phyloP scores from a whole-genome alignment of 345 rosid species.

The Gossypium mustelinum region DNA sequence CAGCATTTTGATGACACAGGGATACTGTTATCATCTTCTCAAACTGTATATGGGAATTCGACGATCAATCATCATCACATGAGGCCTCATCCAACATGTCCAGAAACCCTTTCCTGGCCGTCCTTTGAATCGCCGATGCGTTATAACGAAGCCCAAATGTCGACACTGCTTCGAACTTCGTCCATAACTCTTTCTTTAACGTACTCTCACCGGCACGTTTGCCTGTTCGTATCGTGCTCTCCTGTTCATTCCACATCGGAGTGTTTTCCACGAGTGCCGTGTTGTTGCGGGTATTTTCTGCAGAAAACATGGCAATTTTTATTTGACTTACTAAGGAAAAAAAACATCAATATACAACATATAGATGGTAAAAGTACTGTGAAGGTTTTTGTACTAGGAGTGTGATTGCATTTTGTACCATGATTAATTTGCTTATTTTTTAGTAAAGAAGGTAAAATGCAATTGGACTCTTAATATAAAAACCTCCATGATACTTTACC shows the following conservation, averaged over 20 bases:
- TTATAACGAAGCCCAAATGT: conserved; percentile 27
- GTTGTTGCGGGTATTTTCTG: conserved; percentile 13
- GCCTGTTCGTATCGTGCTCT: conserved; percentile 43
- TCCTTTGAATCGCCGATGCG: conserved; percentile 21
- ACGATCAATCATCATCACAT: conserved; percentile 28
- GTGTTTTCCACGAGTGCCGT: conserved; percentile 44
- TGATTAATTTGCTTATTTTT: too few species aligned
- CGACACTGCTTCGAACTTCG: conserved; percentile 85
- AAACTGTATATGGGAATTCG: too few species aligned
- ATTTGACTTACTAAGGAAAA: neutral
- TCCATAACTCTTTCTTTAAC: conserved; percentile 90
- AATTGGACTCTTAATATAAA: too few species aligned
- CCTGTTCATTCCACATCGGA: conserved; percentile 55
- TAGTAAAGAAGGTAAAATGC: too few species aligned
- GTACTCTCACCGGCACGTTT: conserved; percentile 83
- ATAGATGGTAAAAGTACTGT: too few species aligned
- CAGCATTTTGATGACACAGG: too few species aligned
- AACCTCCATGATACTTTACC: too few species aligned
- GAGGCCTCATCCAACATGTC: conserved; percentile 91
- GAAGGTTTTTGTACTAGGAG: too few species aligned
- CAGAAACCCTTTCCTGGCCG: conserved; percentile 61
- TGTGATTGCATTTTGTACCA: too few species aligned
- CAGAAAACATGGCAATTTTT: neutral
- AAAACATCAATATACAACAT: neutral
- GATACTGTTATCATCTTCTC: too few species aligned